Percentiles rank a stretch among this genome's conserved stretches.
Evolutionary conservation across 495 filamentous ascomycete genomes (phyloP).

Genomic region (Xylaria castorea): DNA sequence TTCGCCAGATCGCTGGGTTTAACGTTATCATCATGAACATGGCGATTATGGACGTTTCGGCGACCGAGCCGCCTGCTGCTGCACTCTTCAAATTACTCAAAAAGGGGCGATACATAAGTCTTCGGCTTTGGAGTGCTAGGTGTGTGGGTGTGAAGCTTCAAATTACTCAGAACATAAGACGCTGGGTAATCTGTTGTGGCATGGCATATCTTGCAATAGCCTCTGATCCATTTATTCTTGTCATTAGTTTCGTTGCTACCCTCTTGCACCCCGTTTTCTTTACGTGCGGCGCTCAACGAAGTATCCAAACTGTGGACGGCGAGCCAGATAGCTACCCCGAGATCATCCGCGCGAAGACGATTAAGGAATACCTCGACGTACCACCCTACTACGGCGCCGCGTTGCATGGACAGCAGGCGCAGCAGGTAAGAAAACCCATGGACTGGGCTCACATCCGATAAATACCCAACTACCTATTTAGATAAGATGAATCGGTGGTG

Average conservation of each 20-base stretch:
- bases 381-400: constrained; percentile 45
- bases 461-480: background rate
- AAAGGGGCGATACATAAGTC: constrained; percentile 47
- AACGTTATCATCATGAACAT: constrained; percentile 50
- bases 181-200: background rate
- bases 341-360: constrained; percentile 35
- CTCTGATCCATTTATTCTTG: background rate
- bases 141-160: background rate
- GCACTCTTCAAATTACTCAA: constrained; percentile 44
- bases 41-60: constrained; percentile 55
- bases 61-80: constrained; percentile 42
- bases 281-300: constrained; percentile 44
- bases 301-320: constrained; percentile 37
- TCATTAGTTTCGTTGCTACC: constrained; percentile 49
- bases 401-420: constrained; percentile 37
- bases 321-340: constrained; percentile 34
- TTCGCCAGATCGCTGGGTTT: constrained; percentile 34
- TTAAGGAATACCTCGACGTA: constrained; percentile 47
- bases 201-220: background rate
- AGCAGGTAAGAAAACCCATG: constrained; percentile 36
- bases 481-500: background rate
- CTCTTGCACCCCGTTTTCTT: constrained; percentile 54
- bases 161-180: background rate
- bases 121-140: background rate
- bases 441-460: constrained; percentile 11